Base-by-base conservation (phyloP, 2,329 filamentous ascomycete species). In the Fusarium illudens region DNA sequence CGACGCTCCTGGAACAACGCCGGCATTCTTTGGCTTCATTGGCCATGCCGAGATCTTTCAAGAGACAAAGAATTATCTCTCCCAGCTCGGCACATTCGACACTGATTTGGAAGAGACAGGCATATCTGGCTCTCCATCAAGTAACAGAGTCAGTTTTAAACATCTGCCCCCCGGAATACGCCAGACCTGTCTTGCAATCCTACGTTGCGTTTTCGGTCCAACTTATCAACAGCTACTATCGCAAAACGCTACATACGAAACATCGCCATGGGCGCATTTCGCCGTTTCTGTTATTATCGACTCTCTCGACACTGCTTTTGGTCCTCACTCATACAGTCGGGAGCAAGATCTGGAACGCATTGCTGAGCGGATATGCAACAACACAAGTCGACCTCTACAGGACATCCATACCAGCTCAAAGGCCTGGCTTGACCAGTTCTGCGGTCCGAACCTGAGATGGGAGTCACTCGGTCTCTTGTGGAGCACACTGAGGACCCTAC, bases 381-480 rank as follows among this genome's bases (percentile, higher is more conserved):
- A 81, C 44, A 80, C 77, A 0, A 64, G 71, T 5, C 74, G 66
- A 13, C 70, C 71, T 0, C 71, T 79, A 6, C 67, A 64, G 2
- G 79, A 81, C 10, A 71, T 79, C 2, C 75, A 79, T 25, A 64
- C 72, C 0, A 71, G 75, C 19, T 66, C 78, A 2, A 60, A 71
- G 3, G 61, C 62, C 19, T 82, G 79, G 79, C 52, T 78, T 1
- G 64, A 62, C 1, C 76, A 79, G 30, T 79, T 82, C 51, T 76
- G 70, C 4, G 79, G 80, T 0, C 55, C 60, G 0, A 77, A 76
- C 5, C 64, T 79, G 37, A 75, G 80, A 4, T 82, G 79, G 80
- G 80, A 82, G 55, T 71, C 75, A 0, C 48, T 81, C 8, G 79
- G 79, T 0, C 58, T 79, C 6, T 59, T 80, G 2, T 81, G 77